Evolutionary conservation across 805 yeast genomes (phyloP).

Genomic region (Candida koratica): DNA sequence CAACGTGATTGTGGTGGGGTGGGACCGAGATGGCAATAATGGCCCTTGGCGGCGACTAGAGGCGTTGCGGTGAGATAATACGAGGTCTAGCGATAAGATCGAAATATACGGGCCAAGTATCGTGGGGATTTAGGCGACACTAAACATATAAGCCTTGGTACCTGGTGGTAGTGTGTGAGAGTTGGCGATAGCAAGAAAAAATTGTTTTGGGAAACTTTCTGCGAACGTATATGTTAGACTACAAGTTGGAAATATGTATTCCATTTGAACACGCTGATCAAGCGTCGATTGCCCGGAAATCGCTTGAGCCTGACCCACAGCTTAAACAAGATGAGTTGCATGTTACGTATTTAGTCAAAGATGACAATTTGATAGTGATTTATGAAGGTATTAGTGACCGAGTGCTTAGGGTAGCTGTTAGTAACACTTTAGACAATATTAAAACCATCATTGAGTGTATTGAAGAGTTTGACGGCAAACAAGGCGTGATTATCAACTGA

Average conservation of each 20-base stretch:
- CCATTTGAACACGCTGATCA: conserved; percentile 62
- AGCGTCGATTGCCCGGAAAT: conserved; percentile 58
- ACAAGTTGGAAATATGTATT: conserved; percentile 38
- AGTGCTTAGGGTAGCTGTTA: conserved; percentile 77
- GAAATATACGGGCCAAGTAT: too few species aligned
- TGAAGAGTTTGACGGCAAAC: conserved; percentile 57
- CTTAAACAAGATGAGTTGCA: conserved; percentile 63
- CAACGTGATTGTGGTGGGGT: too few species aligned
- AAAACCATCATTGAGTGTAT: conserved; percentile 77
- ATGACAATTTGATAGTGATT: conserved; percentile 35
- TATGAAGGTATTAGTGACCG: conserved; percentile 69
- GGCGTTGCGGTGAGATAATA: neutral
- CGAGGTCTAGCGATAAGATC: too few species aligned
- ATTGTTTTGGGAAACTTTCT: neutral
- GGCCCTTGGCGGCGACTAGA: neutral
- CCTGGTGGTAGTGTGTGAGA: too few species aligned
- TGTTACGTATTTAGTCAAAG: conserved; percentile 41
- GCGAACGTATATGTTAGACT: conserved; percentile 5
- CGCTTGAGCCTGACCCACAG: conserved; percentile 77
- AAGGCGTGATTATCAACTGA: conserved; percentile 17
- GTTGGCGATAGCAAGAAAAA: too few species aligned
- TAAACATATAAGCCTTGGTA: too few species aligned
- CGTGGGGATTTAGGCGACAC: too few species aligned
- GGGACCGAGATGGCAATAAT: neutral
- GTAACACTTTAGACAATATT: conserved; percentile 71